phyloP scores from a whole-genome alignment of 2,329 filamentous ascomycete genomes.

The Elsinoe necatrix region DNA sequence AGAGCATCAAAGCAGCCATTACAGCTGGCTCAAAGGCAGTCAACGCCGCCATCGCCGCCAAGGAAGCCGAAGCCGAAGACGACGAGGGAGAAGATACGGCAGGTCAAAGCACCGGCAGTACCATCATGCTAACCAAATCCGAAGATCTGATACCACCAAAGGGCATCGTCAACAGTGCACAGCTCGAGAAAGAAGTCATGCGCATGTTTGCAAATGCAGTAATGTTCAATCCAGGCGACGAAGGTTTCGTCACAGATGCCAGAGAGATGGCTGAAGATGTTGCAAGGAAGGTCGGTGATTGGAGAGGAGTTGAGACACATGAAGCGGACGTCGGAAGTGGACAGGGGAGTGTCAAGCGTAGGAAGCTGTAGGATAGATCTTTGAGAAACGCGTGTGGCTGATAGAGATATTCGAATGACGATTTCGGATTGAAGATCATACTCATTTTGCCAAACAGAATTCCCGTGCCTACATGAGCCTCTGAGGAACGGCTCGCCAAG shows the following conservation, averaged over 20 bases:
- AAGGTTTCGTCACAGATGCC: slow-evolving; percentile 79
- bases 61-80: slow-evolving; percentile 46
- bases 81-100: slow-evolving; percentile 42
- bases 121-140: slow-evolving; percentile 58
- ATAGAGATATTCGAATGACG: background rate
- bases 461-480: no score
- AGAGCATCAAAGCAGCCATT: slow-evolving; percentile 43
- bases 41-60: slow-evolving; percentile 34
- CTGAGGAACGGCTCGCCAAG: background rate
- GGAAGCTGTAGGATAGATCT: slow-evolving; percentile 16
- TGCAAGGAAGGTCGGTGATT: slow-evolving; percentile 65
- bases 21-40: slow-evolving; percentile 52
- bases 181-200: slow-evolving; percentile 85
- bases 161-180: slow-evolving; percentile 84
- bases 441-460: background rate
- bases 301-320: slow-evolving; percentile 59
- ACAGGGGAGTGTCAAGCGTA: slow-evolving; percentile 22
- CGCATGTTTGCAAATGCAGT: slow-evolving; percentile 97
- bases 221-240: slow-evolving; percentile 95
- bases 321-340: slow-evolving; percentile 24
- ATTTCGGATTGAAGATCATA: background rate
- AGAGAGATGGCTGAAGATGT: slow-evolving; percentile 84
- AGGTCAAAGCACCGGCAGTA: slow-evolving; percentile 29
- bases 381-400: background rate
- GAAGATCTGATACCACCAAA: slow-evolving; percentile 75